phyloP scores from a whole-genome alignment of 306 rosid species.

The Prunus dulcis region DNA sequence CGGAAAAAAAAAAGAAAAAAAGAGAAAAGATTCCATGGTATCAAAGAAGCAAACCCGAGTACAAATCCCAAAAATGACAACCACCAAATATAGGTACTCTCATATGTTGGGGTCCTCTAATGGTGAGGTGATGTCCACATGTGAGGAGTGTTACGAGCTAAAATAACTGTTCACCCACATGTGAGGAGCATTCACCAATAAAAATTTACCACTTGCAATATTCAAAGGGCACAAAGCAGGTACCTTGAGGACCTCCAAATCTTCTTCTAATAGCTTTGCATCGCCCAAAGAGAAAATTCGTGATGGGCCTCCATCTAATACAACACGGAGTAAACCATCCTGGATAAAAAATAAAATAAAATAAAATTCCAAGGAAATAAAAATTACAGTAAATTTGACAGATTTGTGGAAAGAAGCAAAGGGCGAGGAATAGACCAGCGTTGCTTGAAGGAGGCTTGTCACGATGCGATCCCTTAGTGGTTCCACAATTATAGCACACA shows the following conservation, averaged over 20 bases:
- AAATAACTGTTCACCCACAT: background rate
- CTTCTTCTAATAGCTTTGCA: constrained; percentile 86
- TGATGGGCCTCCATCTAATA: constrained; percentile 87
- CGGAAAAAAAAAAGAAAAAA: background rate
- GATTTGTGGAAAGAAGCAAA: constrained; percentile 17
- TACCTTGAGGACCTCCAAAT: constrained; percentile 92
- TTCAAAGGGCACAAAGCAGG: constrained; percentile 14
- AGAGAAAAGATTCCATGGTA: background rate
- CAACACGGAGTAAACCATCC: constrained; percentile 94
- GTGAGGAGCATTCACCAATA: background rate
- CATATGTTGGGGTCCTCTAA: background rate
- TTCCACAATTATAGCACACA: constrained; percentile 86
- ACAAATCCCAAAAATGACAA: background rate
- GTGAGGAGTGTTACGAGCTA: background rate
- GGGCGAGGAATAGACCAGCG: constrained; percentile 57
- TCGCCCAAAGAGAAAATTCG: constrained; percentile 64
- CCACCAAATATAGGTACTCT: background rate
- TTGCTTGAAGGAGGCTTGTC: constrained; percentile 98
- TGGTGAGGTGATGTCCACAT: background rate
- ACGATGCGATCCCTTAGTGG: constrained; percentile 95
- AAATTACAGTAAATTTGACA: constrained; percentile 3
- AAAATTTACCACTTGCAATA: background rate
- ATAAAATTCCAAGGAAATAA: constrained; percentile 2
- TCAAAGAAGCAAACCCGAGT: background rate
- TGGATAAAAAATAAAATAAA: constrained; percentile 22